Evolutionary conservation across 2,329 filamentous ascomycete species (phyloP), one percentile per base, ranked within the genome.

Genomic region (Plectosphaerella cucumerina): DNA sequence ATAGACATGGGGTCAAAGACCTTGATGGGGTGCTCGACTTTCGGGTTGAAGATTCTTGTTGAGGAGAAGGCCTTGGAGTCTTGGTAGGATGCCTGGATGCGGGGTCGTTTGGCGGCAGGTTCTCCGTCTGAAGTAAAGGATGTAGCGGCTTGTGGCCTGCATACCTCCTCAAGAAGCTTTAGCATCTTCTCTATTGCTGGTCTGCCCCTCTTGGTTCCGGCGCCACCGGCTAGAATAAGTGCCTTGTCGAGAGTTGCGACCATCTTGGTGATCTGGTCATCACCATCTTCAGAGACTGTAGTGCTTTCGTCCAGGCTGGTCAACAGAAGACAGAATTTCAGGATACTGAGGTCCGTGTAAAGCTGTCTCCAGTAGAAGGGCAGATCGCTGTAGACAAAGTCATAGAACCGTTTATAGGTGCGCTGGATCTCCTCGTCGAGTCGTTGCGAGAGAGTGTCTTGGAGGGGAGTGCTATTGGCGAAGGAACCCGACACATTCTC

Each of bases 161-260:
- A 67, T 5, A 62, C 57, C 9, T 54, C 52, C 46, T 70, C 66
- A 11, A 82, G 69, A 22, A 73, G 46, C 3, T 66, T 63, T 21
- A 88, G 60, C 0, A 77, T 74, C 41, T 68, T 62, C 51, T 85
- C 75, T 44, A 85, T 74, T 65, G 77, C 81, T 4, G 12, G 45
- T 18, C 68, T 62, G 8, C 80, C 77, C 50, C 88, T 73, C 1
- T 63, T 52, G 26, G 65, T 56, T 1, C 78, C 74, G 1, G 81
- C 81, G 0, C 80, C 86, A 1, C 87, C 89, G 0, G 89, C 82
- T 49, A 91, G 79, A 44, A 96, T 89, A 43, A 95, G 68, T 0
- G 87, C 85, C 65, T 85, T 83, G 60, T 97, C 92, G 2, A 97
- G 75, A 17, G 15, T 26, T 15, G 31, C 10, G 5, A 35, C 17